Evolutionary conservation across 2,329 filamentous ascomycete species (phyloP).

Genomic region (Aspergillus sp.): DNA sequence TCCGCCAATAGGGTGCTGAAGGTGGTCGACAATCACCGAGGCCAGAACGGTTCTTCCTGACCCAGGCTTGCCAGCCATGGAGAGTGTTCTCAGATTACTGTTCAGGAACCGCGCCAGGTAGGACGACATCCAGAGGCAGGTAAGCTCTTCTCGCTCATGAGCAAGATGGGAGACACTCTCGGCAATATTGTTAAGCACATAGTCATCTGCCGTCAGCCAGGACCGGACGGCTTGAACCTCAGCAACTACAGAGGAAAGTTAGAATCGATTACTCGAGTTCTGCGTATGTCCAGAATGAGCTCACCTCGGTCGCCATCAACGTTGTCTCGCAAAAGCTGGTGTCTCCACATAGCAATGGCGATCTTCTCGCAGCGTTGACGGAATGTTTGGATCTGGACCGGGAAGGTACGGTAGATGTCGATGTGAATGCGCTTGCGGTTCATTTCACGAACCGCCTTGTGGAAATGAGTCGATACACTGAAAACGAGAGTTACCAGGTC

Average conservation of each 20-base stretch:
- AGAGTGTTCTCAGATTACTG: slow-evolving; percentile 43
- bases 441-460: slow-evolving; percentile 29
- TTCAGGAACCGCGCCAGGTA: slow-evolving; percentile 50
- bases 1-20: slow-evolving; percentile 39
- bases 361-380: slow-evolving; percentile 34
- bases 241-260: slow-evolving; percentile 19
- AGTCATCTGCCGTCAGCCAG: slow-evolving; percentile 48
- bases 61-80: slow-evolving; percentile 43
- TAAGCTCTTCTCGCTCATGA: slow-evolving; percentile 50
- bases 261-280: slow-evolving; percentile 1
- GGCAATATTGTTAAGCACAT: slow-evolving; percentile 43
- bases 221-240: slow-evolving; percentile 31
- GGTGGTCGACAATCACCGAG: slow-evolving; percentile 39
- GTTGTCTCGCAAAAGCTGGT: slow-evolving; percentile 35
- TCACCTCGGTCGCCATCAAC: slow-evolving; percentile 30
- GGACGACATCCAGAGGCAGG: slow-evolving; percentile 54
- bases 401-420: slow-evolving; percentile 40
- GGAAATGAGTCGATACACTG: slow-evolving; percentile 37
- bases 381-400: slow-evolving; percentile 37
- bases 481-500: slow-evolving; percentile 35
- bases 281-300: slow-evolving; percentile 12
- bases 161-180: slow-evolving; percentile 44
- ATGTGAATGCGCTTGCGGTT: slow-evolving; percentile 27
- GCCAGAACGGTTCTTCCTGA: slow-evolving; percentile 41
- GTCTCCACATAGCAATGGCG: slow-evolving; percentile 40